A percentile compares a stretch with the other conserved stretches of the same genome.
Conservation (phyloP, 1,139 yeast genomes). For the Diutina sp. region DNA sequence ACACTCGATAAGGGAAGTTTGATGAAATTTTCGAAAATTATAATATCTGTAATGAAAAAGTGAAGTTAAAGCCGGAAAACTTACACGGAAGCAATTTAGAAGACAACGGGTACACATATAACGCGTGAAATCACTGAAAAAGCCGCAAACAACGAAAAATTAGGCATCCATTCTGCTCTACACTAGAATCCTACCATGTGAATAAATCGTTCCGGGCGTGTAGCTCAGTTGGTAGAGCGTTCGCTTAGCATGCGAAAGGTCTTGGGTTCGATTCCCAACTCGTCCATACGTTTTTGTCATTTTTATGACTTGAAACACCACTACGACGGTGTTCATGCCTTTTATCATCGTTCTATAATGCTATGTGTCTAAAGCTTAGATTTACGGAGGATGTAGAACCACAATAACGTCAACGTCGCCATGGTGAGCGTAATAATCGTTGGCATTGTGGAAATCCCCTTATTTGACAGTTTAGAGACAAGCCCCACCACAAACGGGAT, state of each 20-base stretch:
- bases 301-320: no score
- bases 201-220: neutral
- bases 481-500: slow-evolving; percentile 53
- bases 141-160: no score
- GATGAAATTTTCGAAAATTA: neutral
- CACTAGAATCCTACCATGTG: no score
- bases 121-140: no score
- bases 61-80: neutral
- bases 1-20: neutral
- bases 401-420: neutral
- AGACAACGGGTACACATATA: no score
- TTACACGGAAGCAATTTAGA: no score
- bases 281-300: neutral
- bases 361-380: neutral
- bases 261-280: neutral
- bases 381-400: neutral
- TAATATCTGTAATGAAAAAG: no score
- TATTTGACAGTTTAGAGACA: slow-evolving; percentile 7
- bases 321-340: neutral
- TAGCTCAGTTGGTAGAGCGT: neutral
- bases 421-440: neutral
- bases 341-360: neutral
- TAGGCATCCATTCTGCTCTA: no score
- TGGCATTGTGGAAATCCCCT: slow-evolving; percentile 1
- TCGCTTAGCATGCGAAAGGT: neutral